A percentile compares a stretch with the other conserved stretches of the same genome.
phyloP scores from a whole-genome alignment of 2,329 filamentous ascomycete species.

The Arachnomyces sp. region DNA sequence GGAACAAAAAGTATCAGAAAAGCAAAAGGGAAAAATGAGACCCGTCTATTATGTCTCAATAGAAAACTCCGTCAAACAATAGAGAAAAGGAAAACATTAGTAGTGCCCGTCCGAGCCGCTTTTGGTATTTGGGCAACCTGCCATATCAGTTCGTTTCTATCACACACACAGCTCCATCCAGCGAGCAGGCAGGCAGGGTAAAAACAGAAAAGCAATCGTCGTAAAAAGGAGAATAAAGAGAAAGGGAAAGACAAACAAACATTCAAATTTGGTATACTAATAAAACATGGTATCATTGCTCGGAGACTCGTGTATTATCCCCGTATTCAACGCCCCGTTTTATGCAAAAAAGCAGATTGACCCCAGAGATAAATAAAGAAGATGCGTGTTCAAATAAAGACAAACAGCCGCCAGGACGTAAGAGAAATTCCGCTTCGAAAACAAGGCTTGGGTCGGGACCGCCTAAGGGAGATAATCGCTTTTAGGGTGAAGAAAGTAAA shows the following conservation, averaged over 20 bases:
- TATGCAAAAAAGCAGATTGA: background rate
- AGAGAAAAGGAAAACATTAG: too few species aligned
- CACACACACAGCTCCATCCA: too few species aligned
- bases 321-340: conserved; percentile 27
- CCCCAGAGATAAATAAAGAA: background rate
- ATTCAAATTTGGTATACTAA: conserved; percentile 12
- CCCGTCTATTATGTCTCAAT: too few species aligned
- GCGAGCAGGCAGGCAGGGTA: conserved; percentile 8
- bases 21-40: too few species aligned
- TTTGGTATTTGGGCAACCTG: background rate
- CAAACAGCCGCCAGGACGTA: background rate
- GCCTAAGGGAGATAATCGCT: too few species aligned
- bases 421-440: background rate
- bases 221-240: conserved; percentile 9
- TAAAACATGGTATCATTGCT: conserved; percentile 31
- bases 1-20: too few species aligned
- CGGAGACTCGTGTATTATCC: conserved; percentile 35
- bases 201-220: conserved; percentile 5
- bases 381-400: background rate
- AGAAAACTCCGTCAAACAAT: too few species aligned
- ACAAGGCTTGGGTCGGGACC: background rate
- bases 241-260: conserved; percentile 4
- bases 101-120: too few species aligned
- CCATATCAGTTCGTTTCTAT: background rate
- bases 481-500: too few species aligned